Evolutionary conservation across 805 yeast species (phyloP), one percentile per base, ranked within the genome.

Genomic region (Wickerhamomyces queroliae): DNA sequence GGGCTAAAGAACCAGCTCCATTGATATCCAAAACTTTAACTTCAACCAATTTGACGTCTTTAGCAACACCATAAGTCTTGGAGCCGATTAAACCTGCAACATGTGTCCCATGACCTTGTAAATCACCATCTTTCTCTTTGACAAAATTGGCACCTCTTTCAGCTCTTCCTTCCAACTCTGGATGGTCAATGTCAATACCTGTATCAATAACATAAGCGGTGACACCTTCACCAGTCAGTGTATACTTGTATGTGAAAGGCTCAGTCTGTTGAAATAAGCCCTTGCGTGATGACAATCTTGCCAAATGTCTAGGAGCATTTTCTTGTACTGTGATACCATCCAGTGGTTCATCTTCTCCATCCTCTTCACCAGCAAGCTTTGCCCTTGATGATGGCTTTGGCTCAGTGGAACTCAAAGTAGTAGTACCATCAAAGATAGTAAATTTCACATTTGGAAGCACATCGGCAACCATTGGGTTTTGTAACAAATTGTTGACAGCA

Each of bases 91-190:
- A 63, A 4, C 95, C 95, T 0, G 95, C 93, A 28, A 88, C 91
- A 60, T 87, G 95, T 2, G 95, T 86, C 2, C 95, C 97, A 59
- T 89, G 97, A 0, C 96, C 96, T 48, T 80, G 78, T 7, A 62
- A 59, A 56, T 89, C 96, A 4, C 82, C 84, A 1, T 76, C 76
- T 50, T 80, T 86, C 3, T 24, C 32, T 0, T 65, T 64, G 1
- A 85, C 78, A 42, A 77, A 74, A 50, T 81, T 84, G 4, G 65
- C 71, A 1, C 89, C 90, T 42, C 63, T 55, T 7, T 42, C 46
- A 9, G 83, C 86, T 41, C 91, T 64, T 1, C 79, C 82, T 50
- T 72, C 80, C 52, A 83, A 64, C 25, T 80, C 82, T 16, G 73
- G 74, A 52, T 79, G 81, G 6, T 66, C 67, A 15, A 68, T 65